phyloP scores from a whole-genome alignment of 1,139 yeast species.

The Kazachstania sp. region DNA sequence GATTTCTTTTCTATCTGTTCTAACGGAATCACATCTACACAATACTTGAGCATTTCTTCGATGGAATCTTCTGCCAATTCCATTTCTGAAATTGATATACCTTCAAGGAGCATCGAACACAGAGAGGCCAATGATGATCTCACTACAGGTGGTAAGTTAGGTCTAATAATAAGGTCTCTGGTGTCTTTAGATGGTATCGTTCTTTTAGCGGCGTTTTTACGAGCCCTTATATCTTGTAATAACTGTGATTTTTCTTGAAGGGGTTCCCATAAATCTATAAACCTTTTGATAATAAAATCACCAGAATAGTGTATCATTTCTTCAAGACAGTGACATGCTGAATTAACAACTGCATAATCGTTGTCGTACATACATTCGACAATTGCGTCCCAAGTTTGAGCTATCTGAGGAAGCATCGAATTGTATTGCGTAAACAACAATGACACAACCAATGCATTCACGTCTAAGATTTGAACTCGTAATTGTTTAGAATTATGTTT shows the following conservation, averaged over 20 bases:
- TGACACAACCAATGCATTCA: constrained; percentile 46
- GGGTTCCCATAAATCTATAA: constrained; percentile 38
- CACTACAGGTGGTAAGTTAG: constrained; percentile 18
- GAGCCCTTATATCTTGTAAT: constrained; percentile 11
- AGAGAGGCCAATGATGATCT: constrained; percentile 17
- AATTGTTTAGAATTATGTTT: constrained; percentile 58
- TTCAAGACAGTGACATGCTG: constrained; percentile 34
- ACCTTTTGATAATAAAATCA: constrained; percentile 45
- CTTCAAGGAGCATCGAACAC: constrained; percentile 20
- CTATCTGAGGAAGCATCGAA: constrained; percentile 56
- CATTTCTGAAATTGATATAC: constrained; percentile 18
- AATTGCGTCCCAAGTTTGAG: constrained; percentile 60
- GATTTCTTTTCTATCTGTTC: constrained; percentile 13
- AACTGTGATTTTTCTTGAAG: constrained; percentile 23
- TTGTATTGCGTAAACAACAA: constrained; percentile 54
- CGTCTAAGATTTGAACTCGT: constrained; percentile 46
- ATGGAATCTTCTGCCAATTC: constrained; percentile 16
- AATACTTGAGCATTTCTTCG: constrained; percentile 18
- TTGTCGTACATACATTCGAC: constrained; percentile 34
- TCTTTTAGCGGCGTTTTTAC: background rate
- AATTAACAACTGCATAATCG: constrained; percentile 34
- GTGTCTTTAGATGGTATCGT: background rate
- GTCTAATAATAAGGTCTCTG: background rate
- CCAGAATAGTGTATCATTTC: constrained; percentile 37
- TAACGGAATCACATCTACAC: constrained; percentile 19